phyloP scores from a whole-genome alignment of 177 flowering plant genomes.

The Vitis hybrid region DNA sequence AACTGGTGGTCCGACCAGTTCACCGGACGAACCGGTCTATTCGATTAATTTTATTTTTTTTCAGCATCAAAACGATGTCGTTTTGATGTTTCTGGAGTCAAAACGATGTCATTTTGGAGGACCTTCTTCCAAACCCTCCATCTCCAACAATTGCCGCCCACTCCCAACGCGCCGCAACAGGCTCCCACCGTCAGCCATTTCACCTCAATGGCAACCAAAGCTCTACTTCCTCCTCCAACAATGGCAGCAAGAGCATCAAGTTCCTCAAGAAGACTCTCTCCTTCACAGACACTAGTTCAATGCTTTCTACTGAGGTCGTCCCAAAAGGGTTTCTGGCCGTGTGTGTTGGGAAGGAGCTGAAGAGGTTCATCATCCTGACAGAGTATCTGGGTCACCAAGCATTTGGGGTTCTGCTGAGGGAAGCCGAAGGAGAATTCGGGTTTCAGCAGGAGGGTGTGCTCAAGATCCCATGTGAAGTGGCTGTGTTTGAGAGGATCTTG shows the following conservation, averaged over 20 bases:
- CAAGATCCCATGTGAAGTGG: constrained; percentile 72
- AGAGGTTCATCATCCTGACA: constrained; percentile 72
- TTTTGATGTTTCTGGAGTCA: no score
- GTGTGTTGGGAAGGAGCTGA: constrained; percentile 68
- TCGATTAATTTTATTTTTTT: no score
- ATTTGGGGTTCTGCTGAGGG: constrained; percentile 53
- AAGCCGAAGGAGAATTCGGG: constrained; percentile 90
- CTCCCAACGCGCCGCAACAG: no score
- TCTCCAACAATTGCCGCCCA: no score
- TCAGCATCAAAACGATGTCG: no score
- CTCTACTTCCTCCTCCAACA: background rate
- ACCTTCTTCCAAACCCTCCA: no score
- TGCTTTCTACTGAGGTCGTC: constrained; percentile 26
- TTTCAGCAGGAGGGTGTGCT: constrained; percentile 79
- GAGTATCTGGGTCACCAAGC: constrained; percentile 66
- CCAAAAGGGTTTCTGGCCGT: constrained; percentile 83
- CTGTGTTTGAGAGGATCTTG: constrained; percentile 64
- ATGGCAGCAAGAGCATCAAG: constrained; percentile 45
- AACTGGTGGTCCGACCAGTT: no score
- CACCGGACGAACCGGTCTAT: no score
- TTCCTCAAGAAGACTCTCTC: constrained; percentile 74
- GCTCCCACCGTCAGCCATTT: no score
- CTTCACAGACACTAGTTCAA: constrained; percentile 35
- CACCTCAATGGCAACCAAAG: background rate
- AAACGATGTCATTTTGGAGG: no score